Evolutionary conservation across 139 green algal species (phyloP).

Genomic region (Deuterostichococcus epilithicus): DNA sequence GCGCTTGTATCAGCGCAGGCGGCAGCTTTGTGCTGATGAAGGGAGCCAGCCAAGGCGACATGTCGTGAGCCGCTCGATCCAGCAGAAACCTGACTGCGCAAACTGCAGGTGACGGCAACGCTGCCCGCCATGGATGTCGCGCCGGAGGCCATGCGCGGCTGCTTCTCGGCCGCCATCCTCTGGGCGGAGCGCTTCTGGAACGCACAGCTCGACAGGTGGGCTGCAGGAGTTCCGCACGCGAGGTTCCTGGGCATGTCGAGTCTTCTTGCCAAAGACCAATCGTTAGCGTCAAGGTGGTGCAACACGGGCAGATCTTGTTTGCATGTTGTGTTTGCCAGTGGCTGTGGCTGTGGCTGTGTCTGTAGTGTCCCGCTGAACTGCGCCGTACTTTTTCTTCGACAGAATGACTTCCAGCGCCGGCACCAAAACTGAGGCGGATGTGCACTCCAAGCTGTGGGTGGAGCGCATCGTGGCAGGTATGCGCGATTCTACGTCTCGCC

Average conservation of each 20-base stretch:
- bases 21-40: too few relatives aligned
- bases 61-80: too few relatives aligned
- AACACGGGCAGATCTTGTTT: background rate
- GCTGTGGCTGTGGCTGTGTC: too few relatives aligned
- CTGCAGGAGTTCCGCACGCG: background rate
- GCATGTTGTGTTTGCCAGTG: background rate
- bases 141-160: slow-evolving; percentile 6
- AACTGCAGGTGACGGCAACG: slow-evolving; percentile 16
- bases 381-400: background rate
- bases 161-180: slow-evolving; percentile 30
- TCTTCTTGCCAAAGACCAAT: too few relatives aligned
- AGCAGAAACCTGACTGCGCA: too few relatives aligned
- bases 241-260: too few relatives aligned
- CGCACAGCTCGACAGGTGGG: slow-evolving; percentile 36
- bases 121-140: slow-evolving; percentile 30
- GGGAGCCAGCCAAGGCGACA: too few relatives aligned
- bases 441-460: slow-evolving; percentile 48
- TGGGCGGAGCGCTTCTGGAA: slow-evolving; percentile 52
- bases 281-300: background rate
- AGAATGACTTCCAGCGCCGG: slow-evolving; percentile 42
- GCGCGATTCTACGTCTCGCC: too few relatives aligned
- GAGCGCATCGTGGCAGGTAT: slow-evolving; percentile 41
- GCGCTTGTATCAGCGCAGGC: too few relatives aligned
- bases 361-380: too few relatives aligned
- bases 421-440: slow-evolving; percentile 33